Base-by-base conservation (phyloP, 1,284 basidiomycete genomes). In the Marasmius oreades region DNA sequence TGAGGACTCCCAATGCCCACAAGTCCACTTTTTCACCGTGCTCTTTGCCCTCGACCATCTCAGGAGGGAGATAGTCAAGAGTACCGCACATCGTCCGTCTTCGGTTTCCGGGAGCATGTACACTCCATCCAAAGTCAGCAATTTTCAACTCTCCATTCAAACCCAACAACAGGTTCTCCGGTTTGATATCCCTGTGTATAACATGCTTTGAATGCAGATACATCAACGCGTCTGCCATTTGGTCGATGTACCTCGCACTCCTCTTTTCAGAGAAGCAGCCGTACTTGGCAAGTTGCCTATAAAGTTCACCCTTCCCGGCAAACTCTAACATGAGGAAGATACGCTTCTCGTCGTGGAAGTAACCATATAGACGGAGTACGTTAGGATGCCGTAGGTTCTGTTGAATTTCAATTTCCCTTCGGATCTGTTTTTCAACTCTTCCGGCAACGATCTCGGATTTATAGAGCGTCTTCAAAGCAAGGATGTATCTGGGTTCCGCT, bases 181-280 rank as follows among this genome's bases (percentile, higher is more conserved):
- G 97, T 73, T 99, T 99, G 77, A 99, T 99, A 67, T 99, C 97
- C 26, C 97, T 87, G 69, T 99, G 97, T 58, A 99, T 99, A 63
- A 99, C 93, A 68, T 99, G 95, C 70, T 99, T 99, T 57, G 81
- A 78, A 71, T 99, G 97, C 4, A 99, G 80, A 70, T 99, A 99
- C 14, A 78, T 78, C 50, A 99, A 77, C 1, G 96, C 97, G 69
- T 99, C 97, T 12, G 96, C 92, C 95, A 99, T 98, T 72, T 99
- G 97, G 64, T 94, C 92, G 63, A 98, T 91, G 73, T 99, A 99
- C 68, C 90, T 59, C 83, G 59, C 55, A 24, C 56, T 57, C 28
- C 61, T 55, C 45, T 54, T 59, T 39, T 59, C 61, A 12, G 56
- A 61, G 34, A 62, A 62, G 42, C 51, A 56, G 12, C 57, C 90